Evolutionary conservation across 768 basidiomycete genomes (phyloP), one percentile per base, ranked within the genome.

Genomic region (Rhizopogon vulgaris): DNA sequence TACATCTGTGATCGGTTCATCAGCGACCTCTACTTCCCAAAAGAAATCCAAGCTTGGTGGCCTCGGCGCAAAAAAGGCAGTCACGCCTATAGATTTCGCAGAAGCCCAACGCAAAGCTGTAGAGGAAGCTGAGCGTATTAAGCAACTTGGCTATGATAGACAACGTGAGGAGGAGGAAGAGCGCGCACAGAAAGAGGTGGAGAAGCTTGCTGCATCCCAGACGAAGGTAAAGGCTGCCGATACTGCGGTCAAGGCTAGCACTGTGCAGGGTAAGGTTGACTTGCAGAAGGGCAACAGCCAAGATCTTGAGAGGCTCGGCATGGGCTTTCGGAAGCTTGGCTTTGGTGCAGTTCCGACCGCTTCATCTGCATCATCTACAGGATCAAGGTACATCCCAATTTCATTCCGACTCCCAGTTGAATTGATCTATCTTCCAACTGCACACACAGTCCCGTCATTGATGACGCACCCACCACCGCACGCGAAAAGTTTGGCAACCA

Each of bases 71-170:
- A 87, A 88, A 64, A 94, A 92, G 67, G 80, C 92, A 0, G 84
- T 82, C 6, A 67, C 79, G 3, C 79, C 87, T 1, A 84, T 97
- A 58, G 85, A 97, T 70, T 99, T 99, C 65, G 96, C 88, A 17
- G 92, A 92, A 60, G 96, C 93, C 0, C 94, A 98, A 67, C 76
- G 86, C 27, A 87, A 87, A 58, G 96, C 96, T 0, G 65, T 79
- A 25, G 94, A 93, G 62, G 96, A 98, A 66, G 94, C 92, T 24
- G 94, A 94, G 69, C 78, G 93, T 52, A 81, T 94, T 66, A 88
- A 90, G 66, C 84, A 94, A 59, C 78, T 96, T 15, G 95, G 94
- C 0, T 96, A 97, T 63, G 92, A 96, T 64, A 79, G 89, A 17
- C 79, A 85, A 62, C 75, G 82, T 38, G 91, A 96, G 66, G 89